Evolutionary conservation across 108 stramenopile species (phyloP).

Genomic region (Discostella pseudostelligera): DNA sequence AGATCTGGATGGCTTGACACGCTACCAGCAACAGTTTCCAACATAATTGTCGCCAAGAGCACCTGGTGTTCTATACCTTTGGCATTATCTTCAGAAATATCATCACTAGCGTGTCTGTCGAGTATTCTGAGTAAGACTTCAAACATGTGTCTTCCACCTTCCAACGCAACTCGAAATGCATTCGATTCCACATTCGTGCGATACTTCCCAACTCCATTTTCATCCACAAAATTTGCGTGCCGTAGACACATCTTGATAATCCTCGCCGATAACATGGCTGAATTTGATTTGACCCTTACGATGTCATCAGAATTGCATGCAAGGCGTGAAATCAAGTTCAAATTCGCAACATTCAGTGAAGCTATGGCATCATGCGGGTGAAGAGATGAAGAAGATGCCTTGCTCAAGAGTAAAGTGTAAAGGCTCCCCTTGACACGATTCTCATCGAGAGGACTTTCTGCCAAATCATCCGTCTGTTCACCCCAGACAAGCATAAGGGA

Average conservation of each 20-base stretch:
- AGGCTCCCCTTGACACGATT: conserved; percentile 19
- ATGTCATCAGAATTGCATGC: conserved; percentile 12
- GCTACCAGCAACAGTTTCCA: conserved; percentile 31
- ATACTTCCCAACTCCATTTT: neutral
- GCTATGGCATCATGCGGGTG: neutral
- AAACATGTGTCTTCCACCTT: conserved; percentile 12
- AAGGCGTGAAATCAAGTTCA: conserved; percentile 39
- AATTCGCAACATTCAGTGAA: conserved; percentile 25
- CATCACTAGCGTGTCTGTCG: conserved; percentile 9
- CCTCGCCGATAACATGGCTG: conserved; percentile 32
- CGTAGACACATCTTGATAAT: conserved; percentile 39
- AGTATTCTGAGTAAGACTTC: conserved; percentile 9
- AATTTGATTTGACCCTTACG: conserved; percentile 1
- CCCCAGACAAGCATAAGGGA: conserved; percentile 35
- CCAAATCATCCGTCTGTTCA: conserved; percentile 28
- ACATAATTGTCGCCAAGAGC: conserved; percentile 11
- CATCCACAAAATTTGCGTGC: conserved; percentile 10
- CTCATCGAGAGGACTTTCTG: conserved; percentile 8
- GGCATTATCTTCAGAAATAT: neutral
- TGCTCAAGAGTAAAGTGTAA: conserved; percentile 30
- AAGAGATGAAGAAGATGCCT: conserved; percentile 17
- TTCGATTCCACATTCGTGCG: neutral
- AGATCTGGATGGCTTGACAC: conserved; percentile 29
- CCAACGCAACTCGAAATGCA: conserved; percentile 21
- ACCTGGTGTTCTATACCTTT: conserved; percentile 7